Conservation (phyloP, 257 asterid species). For the Solanum clarkiae region DNA sequence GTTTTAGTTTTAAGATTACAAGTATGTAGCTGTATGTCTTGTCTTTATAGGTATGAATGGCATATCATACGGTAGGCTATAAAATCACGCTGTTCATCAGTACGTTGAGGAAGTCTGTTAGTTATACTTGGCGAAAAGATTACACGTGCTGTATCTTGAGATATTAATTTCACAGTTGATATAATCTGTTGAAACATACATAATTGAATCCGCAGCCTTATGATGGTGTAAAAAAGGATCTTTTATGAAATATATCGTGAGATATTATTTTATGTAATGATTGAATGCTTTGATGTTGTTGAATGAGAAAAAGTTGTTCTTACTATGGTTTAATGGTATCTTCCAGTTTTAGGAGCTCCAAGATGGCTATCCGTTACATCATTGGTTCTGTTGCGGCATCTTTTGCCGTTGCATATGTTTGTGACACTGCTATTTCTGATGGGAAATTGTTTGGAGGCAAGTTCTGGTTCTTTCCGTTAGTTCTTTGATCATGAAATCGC, state of each 20-base stretch:
- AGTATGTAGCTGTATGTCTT: neutral
- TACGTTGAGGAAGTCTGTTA: neutral
- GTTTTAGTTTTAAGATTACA: neutral
- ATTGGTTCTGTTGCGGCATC: neutral
- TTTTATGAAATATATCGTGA: neutral
- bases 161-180: neutral
- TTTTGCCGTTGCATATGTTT: constrained; percentile 9
- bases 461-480: neutral
- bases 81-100: neutral
- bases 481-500: neutral
- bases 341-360: neutral
- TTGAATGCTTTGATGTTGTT: neutral
- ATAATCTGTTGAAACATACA: neutral
- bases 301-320: neutral
- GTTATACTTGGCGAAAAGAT: neutral
- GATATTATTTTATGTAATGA: neutral
- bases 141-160: neutral
- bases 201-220: neutral
- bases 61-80: neutral
- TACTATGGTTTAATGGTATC: neutral
- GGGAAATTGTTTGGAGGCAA: constrained; percentile 26
- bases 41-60: neutral
- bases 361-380: constrained; percentile 4
- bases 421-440: constrained; percentile 7
- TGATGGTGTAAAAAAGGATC: neutral